Evolutionary conservation across 305 asterid genomes (phyloP), one percentile per base, ranked within the genome.

Genomic region (Fraxinus xanthoxyloides): DNA sequence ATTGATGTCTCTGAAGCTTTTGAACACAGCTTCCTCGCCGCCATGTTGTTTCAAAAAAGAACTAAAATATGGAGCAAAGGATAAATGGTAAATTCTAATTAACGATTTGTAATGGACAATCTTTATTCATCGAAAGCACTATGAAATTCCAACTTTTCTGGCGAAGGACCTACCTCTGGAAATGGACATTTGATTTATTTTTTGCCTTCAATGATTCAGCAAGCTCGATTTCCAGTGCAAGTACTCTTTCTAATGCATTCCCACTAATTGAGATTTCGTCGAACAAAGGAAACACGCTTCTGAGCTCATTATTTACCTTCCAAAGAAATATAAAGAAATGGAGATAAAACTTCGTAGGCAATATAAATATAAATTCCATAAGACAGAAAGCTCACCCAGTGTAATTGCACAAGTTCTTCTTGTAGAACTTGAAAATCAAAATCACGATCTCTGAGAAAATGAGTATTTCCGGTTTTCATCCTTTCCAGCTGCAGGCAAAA

Each of bases 151-250:
- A 54, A 54, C 65, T 51, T 51, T 51, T 51, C 61, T 51, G 61
- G 61, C 75, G 31, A 75, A 80, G 82, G 35, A 74, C 86, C 48
- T 85, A 97, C 98, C 99, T 93, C 87, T 89, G 98, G 88, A 90
- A 91, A 76, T 83, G 91, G 81, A 79, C 21, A 34, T 86, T 92
- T 46, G 82, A 79, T 82, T 92, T 91, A 72, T 86, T 89, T 85
- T 95, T 97, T 21, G 93, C 84, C 89, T 91, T 93, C 77, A 97
- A 86, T 67, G 97, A 89, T 89, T 97, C 99, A 38, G 97, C 98
- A 54, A 97, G 97, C 89, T 95, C 98, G 46, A 93, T 90, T 90
- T 95, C 99, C 85, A 97, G 82, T 0, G 98, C 98, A 82, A 97
- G 95, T 83, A 97, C 97, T 83, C 97, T 88, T 86, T 95, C 97